Base-by-base conservation (phyloP, 2,329 filamentous ascomycete species). In the Penicillium sp. region DNA sequence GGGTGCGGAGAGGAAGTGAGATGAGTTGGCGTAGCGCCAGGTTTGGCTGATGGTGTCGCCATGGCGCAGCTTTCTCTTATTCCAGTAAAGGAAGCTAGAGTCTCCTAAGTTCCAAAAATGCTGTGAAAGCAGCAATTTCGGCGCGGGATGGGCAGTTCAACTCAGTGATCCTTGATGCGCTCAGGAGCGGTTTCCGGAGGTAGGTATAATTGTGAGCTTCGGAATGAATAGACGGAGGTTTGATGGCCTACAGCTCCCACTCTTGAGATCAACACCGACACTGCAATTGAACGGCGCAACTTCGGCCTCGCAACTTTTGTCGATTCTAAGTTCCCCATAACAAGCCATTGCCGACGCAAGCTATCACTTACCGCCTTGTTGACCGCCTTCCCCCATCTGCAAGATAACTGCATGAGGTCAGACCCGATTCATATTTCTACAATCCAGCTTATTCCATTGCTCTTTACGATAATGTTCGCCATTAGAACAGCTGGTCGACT, bases 31-130 rank as follows among this genome's bases (percentile, higher is more conserved):
- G 77, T 79, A 33, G 75, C 70, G 52, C 69, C 75, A 26, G 75
- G 74, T 57, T 77, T 79, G 26, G 76, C 74, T 27, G 76, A 77
- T 13, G 77, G 77, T 26, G 77, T 79, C 31, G 77, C 75, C 77
- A 79, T 79, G 55, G 14, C 55, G 29, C 35, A 48, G 54, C 7
- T 13, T 33, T 10, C 16, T 24, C 22, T 31, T 37, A 37, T 9
- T 10, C 26, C 29, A 22, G 7, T 26, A 22, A 16, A 39, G 14
- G 10, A 14, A 26, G 16, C 14, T 11, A 26, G 13, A 19, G n/a
- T 14, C 41, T 39, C 5, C 16, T 46, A 22, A 45, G 43, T 8
- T 9, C 16, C 21, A 47, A 26, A 14, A 7, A 24, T 27, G 39
- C 43, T 19, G 33, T 31, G 24, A 16, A 46, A 44, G 49, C 37